Evolutionary conservation across 305 asterid genomes (phyloP), one percentile per base, ranked within the genome.

Genomic region (Fraxinus baroniana): DNA sequence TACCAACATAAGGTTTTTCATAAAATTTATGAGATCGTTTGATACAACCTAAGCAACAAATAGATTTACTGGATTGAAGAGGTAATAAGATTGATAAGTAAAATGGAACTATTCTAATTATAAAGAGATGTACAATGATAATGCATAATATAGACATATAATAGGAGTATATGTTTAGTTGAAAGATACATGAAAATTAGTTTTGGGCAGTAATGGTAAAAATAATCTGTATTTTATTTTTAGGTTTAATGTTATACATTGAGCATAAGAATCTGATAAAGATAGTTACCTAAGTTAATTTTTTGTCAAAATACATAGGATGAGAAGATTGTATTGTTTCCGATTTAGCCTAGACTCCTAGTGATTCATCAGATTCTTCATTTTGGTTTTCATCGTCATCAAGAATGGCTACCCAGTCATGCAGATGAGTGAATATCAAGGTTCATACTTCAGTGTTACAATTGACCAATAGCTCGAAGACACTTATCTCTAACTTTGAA

Each of bases 241-340:
- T 33, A 3, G 36, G 36, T 33, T 33, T 33, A 33, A 33, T 33
- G 5, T 5, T 33, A 33, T 33, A 33, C 36, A 30, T 30, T 30
- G 36, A 33, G 36, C 36, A 33, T 33, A 33, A 33, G 36, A 33
- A 3, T 33, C 4, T 33, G 36, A 33, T 33, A 33, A 60, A 73
- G 79, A 30, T 26, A 72, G 84, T 88, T 83, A 95, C 98, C 89
- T 95, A 97, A 13, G 97, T 79, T 41, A 95, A 33, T 86, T 88
- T 95, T 86, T 90, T 91, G 86, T 98, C 97, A 78, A 95, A 95
- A 86, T 91, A 87, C 93, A 94, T 94, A 30, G 98, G 99, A 91
- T 95, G 99, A 85, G 97, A 92, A 85, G 97, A 88, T 75, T 93
- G 93, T 98, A 94, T 94, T 1, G 99, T 95, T 83, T 92, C 98